Percentiles rank a stretch among this genome's conserved stretches.
Conservation (phyloP, 345 rosid species). For the Durio zibethinus region DNA sequence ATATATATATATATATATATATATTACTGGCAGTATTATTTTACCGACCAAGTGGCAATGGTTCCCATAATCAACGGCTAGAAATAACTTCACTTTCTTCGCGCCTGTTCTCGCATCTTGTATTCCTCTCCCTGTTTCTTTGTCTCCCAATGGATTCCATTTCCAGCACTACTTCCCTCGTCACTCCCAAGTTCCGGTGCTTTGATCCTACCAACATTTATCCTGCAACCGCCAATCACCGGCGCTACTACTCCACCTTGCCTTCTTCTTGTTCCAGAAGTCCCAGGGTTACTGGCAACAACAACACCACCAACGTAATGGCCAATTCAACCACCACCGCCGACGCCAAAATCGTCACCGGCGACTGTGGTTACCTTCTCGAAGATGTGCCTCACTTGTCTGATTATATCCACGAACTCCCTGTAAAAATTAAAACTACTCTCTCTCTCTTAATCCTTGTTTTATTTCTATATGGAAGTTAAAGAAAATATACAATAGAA, state of each 20-base stretch:
- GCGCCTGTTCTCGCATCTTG: neutral
- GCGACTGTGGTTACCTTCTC: constrained; percentile 70
- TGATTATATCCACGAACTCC: constrained; percentile 70
- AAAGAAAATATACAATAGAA: neutral
- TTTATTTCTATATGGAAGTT: neutral
- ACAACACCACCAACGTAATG: neutral
- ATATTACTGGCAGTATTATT: neutral
- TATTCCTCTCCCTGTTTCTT: neutral
- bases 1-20: no score
- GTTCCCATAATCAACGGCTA: neutral
- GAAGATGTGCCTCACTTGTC: constrained; percentile 87
- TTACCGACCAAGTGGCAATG: neutral
- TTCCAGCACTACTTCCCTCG: constrained; percentile 38
- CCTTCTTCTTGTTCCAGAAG: constrained; percentile 3
- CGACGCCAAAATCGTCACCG: constrained; percentile 46
- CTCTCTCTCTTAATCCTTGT: neutral
- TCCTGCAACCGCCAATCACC: constrained; percentile 12
- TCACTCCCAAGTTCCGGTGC: constrained; percentile 35
- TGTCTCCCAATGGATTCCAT: constrained; percentile 27
- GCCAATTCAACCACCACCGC: constrained; percentile 10
- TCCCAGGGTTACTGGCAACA: neutral
- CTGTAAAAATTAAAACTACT: no score
- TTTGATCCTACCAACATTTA: constrained; percentile 31
- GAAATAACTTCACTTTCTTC: neutral
- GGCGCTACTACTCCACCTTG: constrained; percentile 7